Percentiles rank a stretch among this genome's conserved stretches.
Evolutionary conservation across 78 protist genomes (phyloP).

Genomic region (Dictyostelium purpureum): DNA sequence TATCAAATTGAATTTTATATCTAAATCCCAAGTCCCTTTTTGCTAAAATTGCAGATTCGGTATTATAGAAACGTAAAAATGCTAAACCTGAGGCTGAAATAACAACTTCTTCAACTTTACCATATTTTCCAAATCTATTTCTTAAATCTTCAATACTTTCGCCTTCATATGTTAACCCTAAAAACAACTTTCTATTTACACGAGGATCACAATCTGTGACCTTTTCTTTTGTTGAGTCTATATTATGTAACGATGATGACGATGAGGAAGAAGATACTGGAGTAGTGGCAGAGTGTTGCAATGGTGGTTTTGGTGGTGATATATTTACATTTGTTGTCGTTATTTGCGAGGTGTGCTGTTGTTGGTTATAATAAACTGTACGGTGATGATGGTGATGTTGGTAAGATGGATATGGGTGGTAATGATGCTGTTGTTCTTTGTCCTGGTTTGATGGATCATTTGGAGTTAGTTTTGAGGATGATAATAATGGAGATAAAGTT

Average conservation of each 20-base stretch:
- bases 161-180: neutral
- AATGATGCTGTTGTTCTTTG: neutral
- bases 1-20: conserved; percentile 25
- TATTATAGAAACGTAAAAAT: neutral
- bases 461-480: neutral
- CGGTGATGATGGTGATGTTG: neutral
- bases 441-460: neutral
- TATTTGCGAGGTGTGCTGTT: neutral
- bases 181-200: conserved; percentile 34
- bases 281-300: neutral
- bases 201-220: conserved; percentile 8
- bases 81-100: neutral
- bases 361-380: too few relatives aligned
- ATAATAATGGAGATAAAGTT: neutral
- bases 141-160: neutral
- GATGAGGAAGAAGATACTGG: neutral
- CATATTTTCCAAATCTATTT: neutral
- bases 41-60: neutral
- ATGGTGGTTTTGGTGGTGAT: neutral
- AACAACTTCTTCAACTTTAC: neutral
- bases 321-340: neutral
- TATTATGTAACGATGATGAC: neutral
- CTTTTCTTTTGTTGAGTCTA: neutral
- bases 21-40: neutral
- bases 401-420: neutral